These are phyloP conservation scores for Bacidia rubella DNA, from an alignment of 495 filamentous ascomycete species.

Conservation along the genomic window DNA sequence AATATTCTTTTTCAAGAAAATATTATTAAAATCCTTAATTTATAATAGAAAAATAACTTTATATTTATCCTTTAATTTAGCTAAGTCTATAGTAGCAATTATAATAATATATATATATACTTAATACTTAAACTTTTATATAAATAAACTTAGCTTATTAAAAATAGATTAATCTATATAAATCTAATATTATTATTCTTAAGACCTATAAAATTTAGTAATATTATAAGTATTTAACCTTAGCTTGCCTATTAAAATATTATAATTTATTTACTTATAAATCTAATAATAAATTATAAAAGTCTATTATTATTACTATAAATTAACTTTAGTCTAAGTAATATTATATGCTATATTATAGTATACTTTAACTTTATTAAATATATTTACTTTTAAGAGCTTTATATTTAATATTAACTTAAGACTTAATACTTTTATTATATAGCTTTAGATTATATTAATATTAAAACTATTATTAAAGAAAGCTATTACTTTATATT, in stretches of 20 bases:
- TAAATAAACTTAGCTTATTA: not conserved
- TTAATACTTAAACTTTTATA: conserved; percentile 5
- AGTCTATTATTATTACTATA: not conserved
- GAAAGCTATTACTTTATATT: not conserved
- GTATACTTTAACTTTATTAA: conserved; percentile 4
- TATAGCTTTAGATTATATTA: too few relatives aligned
- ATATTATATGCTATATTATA: not conserved
- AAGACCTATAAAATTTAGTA: not conserved
- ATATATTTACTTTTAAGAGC: conserved; percentile 3
- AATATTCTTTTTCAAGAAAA: not conserved
- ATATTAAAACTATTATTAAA: conserved; percentile 2
- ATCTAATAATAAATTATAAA: conserved; percentile 9
- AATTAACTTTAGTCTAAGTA: conserved; percentile 2
- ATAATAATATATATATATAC: not conserved
- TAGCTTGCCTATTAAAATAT: conserved; percentile 1
- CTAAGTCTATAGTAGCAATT: not conserved
- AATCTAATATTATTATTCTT: not conserved
- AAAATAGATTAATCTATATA: conserved; percentile 3
- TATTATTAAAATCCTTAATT: not conserved
- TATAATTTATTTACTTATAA: conserved; percentile 8
- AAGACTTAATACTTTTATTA: too few relatives aligned
- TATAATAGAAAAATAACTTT: conserved; percentile 3
- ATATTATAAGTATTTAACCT: conserved; percentile 5
- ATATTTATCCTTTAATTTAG: not conserved
- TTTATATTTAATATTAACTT: too few relatives aligned